These are phyloP conservation scores for Rosellinia necatrix DNA, from an alignment of 2,329 filamentous ascomycete species.

Conservation along the genomic window DNA sequence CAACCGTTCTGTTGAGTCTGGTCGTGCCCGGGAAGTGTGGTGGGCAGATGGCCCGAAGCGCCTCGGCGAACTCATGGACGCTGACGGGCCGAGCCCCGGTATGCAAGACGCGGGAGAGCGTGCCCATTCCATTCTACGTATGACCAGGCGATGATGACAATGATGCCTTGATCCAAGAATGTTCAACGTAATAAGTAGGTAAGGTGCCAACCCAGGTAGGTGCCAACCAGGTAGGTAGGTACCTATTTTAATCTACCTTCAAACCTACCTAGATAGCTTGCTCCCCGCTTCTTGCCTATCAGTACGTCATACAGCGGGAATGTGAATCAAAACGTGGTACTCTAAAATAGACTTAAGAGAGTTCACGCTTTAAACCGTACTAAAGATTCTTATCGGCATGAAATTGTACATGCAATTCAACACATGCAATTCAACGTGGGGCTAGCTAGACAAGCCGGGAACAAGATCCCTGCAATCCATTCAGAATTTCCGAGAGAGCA, in stretches of 20 bases:
- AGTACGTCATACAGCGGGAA: conserved; percentile 19
- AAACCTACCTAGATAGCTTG: background rate
- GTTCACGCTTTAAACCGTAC: background rate
- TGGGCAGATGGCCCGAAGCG: conserved; percentile 53
- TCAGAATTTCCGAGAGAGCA: background rate
- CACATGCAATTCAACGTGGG: conserved; percentile 1
- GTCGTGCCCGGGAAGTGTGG: conserved; percentile 54
- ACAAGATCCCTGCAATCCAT: background rate
- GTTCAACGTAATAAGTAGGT: no score
- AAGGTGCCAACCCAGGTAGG: no score
- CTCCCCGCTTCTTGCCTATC: conserved; percentile 17
- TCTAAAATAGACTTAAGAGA: background rate
- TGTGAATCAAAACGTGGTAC: background rate
- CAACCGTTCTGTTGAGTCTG: conserved; percentile 46
- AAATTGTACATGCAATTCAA: background rate
- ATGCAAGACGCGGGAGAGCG: conserved; percentile 46
- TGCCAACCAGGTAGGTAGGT: background rate
- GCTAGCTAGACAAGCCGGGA: no score
- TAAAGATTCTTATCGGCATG: background rate
- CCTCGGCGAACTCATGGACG: conserved; percentile 51
- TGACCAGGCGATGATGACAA: no score
- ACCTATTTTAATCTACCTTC: background rate
- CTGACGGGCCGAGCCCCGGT: conserved; percentile 46
- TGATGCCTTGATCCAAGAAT: no score
- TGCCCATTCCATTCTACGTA: conserved; percentile 48